Base-by-base conservation (phyloP, 495 filamentous ascomycete genomes). In the Penicillium simplicissimum region DNA sequence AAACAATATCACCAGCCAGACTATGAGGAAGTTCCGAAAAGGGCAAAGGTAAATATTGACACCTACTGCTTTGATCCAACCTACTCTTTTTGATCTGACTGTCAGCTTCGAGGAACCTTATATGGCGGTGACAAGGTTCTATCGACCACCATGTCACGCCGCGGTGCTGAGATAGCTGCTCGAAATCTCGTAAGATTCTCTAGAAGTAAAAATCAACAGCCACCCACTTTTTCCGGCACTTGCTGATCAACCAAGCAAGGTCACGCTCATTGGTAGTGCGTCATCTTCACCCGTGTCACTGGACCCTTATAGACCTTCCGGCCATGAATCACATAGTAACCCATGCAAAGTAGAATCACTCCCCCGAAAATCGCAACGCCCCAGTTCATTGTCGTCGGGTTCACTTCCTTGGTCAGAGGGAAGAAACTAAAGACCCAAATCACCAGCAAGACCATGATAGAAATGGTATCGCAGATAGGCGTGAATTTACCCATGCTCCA, bases 401-500 rank as follows among this genome's bases (percentile, higher is more conserved):
- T 14, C 1, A 52, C 48, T 14, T 52, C 48, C 14, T 31, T 52
- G 11, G 48, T 52, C 48, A 52, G 14, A 8, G 48, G 48, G 48
- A 52, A 52, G 48, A 52, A 52, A 15, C 48, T 52, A 19, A 52
- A 52, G 23, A 19, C 6, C 48, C 23, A 52, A n/a, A 52, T 34
- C 1, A 52, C n/a, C 25, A n/a, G 7, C 14, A 52, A 34, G 31
- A 52, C 48, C 48, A 52, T n/a, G 28, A 52, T 52, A 34, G 48
- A 52, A n/a, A 52, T 52, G 25, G 48, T 52, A 13, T 52, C 48
- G 5, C 48, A 52, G 21, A 52, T 52, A 8, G 48, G 48, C 14
- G 48, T 52, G 28, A 52, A 52, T 34, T 31, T 52, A 33, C 57
- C 57, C 57, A 59, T 47, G 9, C 43, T 36, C 57, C 57, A 59